Evolutionary conservation across 148 eudicot genomes (phyloP), one percentile per base, ranked within the genome.

Genomic region (Rhododendron henanense): DNA sequence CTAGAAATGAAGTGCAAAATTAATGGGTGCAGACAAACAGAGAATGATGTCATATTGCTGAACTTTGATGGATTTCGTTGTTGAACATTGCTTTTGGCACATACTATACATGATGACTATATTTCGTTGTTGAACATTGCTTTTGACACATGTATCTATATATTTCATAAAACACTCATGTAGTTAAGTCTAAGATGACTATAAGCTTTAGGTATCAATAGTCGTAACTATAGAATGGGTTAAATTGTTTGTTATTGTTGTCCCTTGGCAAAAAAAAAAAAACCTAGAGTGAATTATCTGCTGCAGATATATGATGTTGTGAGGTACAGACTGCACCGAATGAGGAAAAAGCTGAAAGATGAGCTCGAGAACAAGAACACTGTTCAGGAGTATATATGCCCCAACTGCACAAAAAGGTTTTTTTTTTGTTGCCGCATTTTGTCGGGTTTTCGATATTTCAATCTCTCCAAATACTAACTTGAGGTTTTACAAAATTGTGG

Each of bases 281-380:
- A 67, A 51, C 37, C 59, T 83, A 41, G 77, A 85, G 65, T 15
- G 31, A 85, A 78, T 18, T 0, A 44, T 81, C 57, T 85, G 79
- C 81, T 90, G 94, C 96, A 96, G 99, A 93, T 97, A 82, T 94
- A 93, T 89, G 98, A 97, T 90, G 96, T 97, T 47, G 99, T 97
- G 83, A 92, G 99, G 91, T 97, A 97, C 84, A 91, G 98, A 87
- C 89, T 94, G 90, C 97, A 95, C 77, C 96, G 98, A 23, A 95
- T 97, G 98, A 94, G 90, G 93, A 95, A 97, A 90, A 95, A 94
- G 86, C 82, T 97, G 86, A 97, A 94, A 91, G 99, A 97, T 90
- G 98, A 97, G 81, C 84, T 97, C 86, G 99, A 97, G 76, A 92
- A 95, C 93, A 97, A 93, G 93, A 97, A 97, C 88, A 95, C 98